Conservation (phyloP, 306 rosid genomes). For the Begonia loranthoides region DNA sequence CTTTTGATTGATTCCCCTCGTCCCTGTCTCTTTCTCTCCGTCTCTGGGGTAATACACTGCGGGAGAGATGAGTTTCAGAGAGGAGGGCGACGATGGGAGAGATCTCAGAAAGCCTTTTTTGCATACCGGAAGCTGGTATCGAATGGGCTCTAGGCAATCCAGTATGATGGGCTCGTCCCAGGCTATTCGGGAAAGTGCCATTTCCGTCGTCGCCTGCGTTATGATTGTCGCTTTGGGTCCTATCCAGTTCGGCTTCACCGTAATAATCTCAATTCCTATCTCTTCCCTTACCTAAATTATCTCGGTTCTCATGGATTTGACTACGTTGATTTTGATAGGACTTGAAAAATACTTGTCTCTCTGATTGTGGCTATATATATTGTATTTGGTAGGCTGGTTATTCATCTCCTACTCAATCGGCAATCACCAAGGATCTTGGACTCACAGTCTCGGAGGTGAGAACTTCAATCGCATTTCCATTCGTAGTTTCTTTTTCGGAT, state of each 20-base stretch:
- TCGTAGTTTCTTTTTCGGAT: not conserved
- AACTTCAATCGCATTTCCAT: conserved; percentile 4
- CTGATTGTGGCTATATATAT: not conserved
- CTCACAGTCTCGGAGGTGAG: conserved; percentile 79
- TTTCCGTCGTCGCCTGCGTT: conserved; percentile 86
- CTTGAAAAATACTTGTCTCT: not conserved
- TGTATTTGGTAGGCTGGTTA: conserved; percentile 45
- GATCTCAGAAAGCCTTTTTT: conserved; percentile 82
- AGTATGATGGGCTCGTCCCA: conserved; percentile 73
- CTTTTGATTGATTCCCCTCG: too few species aligned
- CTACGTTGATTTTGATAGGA: not conserved
- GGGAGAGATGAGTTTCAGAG: conserved; percentile 50
- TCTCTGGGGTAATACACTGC: conserved; percentile 1
- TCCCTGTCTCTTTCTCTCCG: not conserved
- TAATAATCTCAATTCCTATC: conserved; percentile 15
- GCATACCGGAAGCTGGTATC: conserved; percentile 95
- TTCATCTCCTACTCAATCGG: conserved; percentile 91
- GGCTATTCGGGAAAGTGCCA: conserved; percentile 57
- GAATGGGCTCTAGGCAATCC: conserved; percentile 60
- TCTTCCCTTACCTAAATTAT: not conserved
- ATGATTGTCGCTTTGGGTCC: conserved; percentile 93
- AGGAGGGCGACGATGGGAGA: conserved; percentile 58
- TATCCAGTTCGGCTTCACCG: conserved; percentile 93
- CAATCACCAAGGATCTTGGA: conserved; percentile 65
- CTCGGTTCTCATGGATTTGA: not conserved